phyloP scores from a whole-genome alignment of 2,329 filamentous ascomycete species.

The Beauveria australis region DNA sequence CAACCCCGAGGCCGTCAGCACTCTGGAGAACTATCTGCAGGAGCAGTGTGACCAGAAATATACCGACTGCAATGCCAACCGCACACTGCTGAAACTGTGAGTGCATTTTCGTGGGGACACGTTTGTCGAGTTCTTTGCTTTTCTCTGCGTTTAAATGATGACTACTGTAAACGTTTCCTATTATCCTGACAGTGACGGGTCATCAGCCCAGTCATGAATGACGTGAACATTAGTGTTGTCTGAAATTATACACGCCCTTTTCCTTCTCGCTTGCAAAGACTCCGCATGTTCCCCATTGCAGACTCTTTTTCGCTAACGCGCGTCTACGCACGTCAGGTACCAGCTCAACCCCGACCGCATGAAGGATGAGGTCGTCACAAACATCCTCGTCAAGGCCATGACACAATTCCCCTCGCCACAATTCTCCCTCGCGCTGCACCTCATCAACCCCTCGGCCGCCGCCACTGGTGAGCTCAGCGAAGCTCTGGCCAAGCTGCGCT shows the following conservation, averaged over 20 bases:
- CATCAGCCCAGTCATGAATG: constrained; percentile 46
- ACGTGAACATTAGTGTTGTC: constrained; percentile 45
- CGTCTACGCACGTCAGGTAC: constrained; percentile 53
- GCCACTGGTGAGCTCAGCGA: constrained; percentile 70
- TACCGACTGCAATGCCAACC: constrained; percentile 93
- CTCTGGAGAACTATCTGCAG: constrained; percentile 89
- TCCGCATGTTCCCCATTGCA: not conserved
- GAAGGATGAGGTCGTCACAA: constrained; percentile 95
- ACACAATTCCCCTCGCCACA: constrained; percentile 95
- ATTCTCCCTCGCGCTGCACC: constrained; percentile 88
- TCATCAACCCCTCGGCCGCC: constrained; percentile 73
- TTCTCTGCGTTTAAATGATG: constrained; percentile 51
- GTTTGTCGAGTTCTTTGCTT: constrained; percentile 4
- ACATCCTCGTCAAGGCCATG: constrained; percentile 96
- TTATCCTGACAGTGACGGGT: constrained; percentile 71
- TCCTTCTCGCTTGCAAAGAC: not conserved
- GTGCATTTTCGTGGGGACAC: constrained; percentile 30
- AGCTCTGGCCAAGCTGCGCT: constrained; percentile 79
- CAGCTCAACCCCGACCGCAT: constrained; percentile 99
- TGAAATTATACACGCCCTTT: constrained; percentile 8
- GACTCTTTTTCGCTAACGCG: not conserved
- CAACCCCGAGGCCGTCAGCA: constrained; percentile 90
- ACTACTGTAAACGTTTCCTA: constrained; percentile 89
- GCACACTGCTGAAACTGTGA: constrained; percentile 95
- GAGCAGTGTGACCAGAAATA: constrained; percentile 93